phyloP scores from a whole-genome alignment of 129 eudicot genomes.

The Saussurea involucrata region DNA sequence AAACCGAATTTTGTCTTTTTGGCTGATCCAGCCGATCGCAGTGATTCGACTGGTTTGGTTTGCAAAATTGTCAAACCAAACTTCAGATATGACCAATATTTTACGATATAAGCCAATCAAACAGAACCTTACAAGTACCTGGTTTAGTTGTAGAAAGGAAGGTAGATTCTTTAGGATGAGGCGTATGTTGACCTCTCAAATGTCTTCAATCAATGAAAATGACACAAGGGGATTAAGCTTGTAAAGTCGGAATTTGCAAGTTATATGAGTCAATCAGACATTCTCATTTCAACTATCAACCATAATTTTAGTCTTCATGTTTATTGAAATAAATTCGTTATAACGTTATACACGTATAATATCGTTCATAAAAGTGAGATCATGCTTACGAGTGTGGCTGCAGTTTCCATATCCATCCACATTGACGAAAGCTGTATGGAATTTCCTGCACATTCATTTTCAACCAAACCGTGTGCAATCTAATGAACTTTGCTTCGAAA shows the following conservation, averaged over 20 bases:
- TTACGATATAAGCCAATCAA: not conserved
- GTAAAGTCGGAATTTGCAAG: constrained; percentile 23
- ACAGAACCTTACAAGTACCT: not conserved
- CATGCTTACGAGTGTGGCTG: constrained; percentile 2
- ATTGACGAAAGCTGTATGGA: constrained; percentile 12
- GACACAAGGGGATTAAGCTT: constrained; percentile 9
- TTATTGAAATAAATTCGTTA: not conserved
- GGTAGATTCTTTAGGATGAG: not conserved
- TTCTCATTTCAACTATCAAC: not conserved
- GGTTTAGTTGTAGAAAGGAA: not conserved
- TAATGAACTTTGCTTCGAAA: constrained; percentile 15
- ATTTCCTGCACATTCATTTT: constrained; percentile 20
- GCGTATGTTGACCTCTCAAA: not conserved
- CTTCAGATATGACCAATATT: not conserved
- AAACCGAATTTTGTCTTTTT: not conserved
- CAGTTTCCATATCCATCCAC: not conserved
- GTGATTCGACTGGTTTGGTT: not conserved
- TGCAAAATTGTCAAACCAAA: no score
- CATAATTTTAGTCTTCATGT: constrained; percentile 5
- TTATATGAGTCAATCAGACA: not conserved
- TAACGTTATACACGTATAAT: not conserved
- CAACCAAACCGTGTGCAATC: constrained; percentile 25
- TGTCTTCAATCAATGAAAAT: constrained; percentile 10
- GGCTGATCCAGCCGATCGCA: not conserved
- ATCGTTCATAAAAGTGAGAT: not conserved